Percentiles rank a stretch among this genome's conserved stretches.
Evolutionary conservation across 2,329 filamentous ascomycete species (phyloP).

Genomic region (Aspergillus floridensis): DNA sequence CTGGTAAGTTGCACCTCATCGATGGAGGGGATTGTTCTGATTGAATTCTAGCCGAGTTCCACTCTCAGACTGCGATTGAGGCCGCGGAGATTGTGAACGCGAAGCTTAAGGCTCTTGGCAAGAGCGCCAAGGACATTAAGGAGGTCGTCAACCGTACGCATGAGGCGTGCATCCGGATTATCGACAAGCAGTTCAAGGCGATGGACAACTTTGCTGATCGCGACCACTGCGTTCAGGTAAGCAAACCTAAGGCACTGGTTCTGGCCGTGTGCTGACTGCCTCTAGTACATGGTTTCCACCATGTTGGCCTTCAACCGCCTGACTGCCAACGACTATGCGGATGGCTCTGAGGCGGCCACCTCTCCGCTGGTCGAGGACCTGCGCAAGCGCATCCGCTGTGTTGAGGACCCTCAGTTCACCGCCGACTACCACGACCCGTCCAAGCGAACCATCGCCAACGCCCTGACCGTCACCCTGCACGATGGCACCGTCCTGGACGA

Average conservation of each 20-base stretch:
- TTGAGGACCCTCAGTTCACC: constrained; percentile 94
- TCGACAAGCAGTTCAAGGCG: constrained; percentile 99
- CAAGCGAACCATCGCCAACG: constrained; percentile 96
- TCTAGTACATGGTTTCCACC: constrained; percentile 85
- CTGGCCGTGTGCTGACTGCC: constrained; percentile 20
- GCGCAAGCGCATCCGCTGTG: constrained; percentile 89
- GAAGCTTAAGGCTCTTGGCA: constrained; percentile 78
- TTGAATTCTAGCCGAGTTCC: constrained; percentile 71
- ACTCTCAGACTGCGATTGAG: constrained; percentile 97
- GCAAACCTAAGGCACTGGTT: constrained; percentile 7
- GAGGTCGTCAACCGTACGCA: constrained; percentile 91
- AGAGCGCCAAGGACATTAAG: constrained; percentile 92
- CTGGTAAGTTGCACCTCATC: constrained; percentile 57
- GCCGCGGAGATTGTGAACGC: constrained; percentile 84
- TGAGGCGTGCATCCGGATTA: constrained; percentile 97
- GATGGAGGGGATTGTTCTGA: constrained; percentile 3
- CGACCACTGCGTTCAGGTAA: constrained; percentile 91
- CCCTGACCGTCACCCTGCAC: constrained; percentile 88
- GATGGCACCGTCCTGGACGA: constrained; percentile 91
- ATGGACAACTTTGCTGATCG: constrained; percentile 99
- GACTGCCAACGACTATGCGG: constrained; percentile 87
- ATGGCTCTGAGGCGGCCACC: constrained; percentile 87
- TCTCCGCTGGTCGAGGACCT: constrained; percentile 87
- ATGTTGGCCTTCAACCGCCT: constrained; percentile 96
- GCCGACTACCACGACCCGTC: constrained; percentile 90